These are phyloP conservation scores for Fraxinus paxiana DNA, from an alignment of 305 asterid species.

Conservation along the genomic window DNA sequence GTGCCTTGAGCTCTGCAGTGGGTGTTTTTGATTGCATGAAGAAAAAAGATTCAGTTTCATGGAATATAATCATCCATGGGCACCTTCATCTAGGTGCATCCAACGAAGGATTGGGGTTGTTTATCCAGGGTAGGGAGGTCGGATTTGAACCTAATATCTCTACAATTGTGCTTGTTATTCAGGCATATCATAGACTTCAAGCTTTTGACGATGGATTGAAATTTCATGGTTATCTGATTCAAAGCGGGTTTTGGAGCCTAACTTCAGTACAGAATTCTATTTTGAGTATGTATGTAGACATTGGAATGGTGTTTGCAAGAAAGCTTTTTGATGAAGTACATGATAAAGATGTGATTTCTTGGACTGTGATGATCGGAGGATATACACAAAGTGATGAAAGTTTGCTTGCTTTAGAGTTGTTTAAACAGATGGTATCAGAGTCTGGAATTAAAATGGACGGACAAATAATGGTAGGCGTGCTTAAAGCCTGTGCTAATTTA, in stretches of 20 bases:
- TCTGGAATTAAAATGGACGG: conserved; percentile 54
- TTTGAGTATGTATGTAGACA: conserved; percentile 51
- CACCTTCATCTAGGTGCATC: conserved; percentile 43
- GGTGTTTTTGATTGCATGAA: conserved; percentile 45
- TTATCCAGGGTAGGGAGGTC: conserved; percentile 43
- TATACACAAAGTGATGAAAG: conserved; percentile 40
- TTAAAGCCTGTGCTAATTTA: conserved; percentile 62
- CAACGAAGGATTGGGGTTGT: conserved; percentile 50
- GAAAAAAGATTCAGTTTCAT: conserved; percentile 65
- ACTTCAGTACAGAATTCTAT: conserved; percentile 73
- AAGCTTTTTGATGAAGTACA: conserved; percentile 62
- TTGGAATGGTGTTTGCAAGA: conserved; percentile 49
- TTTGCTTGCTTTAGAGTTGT: conserved; percentile 40
- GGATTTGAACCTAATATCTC: conserved; percentile 74
- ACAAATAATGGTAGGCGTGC: conserved; percentile 54
- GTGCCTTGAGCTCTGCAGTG: conserved; percentile 41
- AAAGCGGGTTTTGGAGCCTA: conserved; percentile 47
- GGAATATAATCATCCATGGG: conserved; percentile 75
- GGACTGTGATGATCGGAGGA: conserved; percentile 74
- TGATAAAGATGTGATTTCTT: conserved; percentile 69
- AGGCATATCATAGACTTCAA: conserved; percentile 45
- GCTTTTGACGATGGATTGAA: conserved; percentile 40
- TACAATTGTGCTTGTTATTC: conserved; percentile 62
- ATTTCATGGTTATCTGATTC: conserved; percentile 61
- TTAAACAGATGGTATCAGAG: conserved; percentile 48